A percentile compares a stretch with the other conserved stretches of the same genome.
Conservation (phyloP, 345 rosid genomes). For the Carallia brachiata region DNA sequence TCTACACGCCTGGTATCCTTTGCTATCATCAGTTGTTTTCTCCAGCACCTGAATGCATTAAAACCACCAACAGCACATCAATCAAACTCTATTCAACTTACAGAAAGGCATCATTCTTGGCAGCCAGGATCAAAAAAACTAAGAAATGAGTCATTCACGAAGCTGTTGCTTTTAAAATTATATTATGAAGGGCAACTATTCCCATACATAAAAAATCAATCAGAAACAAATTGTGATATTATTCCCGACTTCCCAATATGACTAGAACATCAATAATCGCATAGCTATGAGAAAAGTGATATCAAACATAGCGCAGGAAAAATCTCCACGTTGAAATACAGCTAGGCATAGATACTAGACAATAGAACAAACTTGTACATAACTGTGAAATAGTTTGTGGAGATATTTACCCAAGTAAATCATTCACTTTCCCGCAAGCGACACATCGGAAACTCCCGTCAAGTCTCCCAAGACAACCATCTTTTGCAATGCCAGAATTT, state of each 20-base stretch:
- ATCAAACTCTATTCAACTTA: neutral
- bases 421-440: slow-evolving; percentile 74
- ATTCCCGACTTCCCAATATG: too few relatives aligned
- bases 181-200: too few relatives aligned
- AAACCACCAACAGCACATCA: neutral
- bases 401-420: slow-evolving; percentile 69
- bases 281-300: too few relatives aligned
- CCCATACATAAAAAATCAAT: too few relatives aligned
- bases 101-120: neutral
- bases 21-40: slow-evolving; percentile 68
- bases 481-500: slow-evolving; percentile 58
- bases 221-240: too few relatives aligned
- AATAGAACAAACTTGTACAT: neutral
- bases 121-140: neutral
- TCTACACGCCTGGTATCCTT: slow-evolving; percentile 72
- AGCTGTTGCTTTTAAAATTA: too few relatives aligned
- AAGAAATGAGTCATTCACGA: too few relatives aligned
- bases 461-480: slow-evolving; percentile 38
- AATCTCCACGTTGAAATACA: neutral
- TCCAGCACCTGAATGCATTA: slow-evolving; percentile 60
- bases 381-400: slow-evolving; percentile 3
- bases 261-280: too few relatives aligned
- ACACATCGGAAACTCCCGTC: slow-evolving; percentile 78
- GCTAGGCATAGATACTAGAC: neutral
- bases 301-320: neutral